Conservation (phyloP, 331 rosid genomes). For the Quercus tomentella region DNA sequence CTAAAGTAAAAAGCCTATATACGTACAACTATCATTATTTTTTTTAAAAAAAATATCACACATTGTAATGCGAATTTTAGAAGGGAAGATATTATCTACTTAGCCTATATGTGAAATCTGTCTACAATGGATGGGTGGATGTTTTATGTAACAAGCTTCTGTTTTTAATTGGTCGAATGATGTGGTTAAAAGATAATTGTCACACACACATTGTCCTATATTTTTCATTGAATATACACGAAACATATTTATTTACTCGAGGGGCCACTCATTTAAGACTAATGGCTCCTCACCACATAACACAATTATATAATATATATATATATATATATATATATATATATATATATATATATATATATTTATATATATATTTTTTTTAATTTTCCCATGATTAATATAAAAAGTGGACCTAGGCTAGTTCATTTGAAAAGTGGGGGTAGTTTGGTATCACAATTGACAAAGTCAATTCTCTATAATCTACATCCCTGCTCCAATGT, state of each 20-base stretch:
- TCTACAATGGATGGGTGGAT: too few relatives aligned
- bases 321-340: not conserved
- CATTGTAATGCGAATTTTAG: too few relatives aligned
- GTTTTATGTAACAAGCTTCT: too few relatives aligned
- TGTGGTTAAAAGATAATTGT: not conserved
- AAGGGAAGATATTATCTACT: too few relatives aligned
- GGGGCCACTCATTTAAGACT: not conserved
- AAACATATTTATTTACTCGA: not conserved
- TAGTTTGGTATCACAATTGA: not conserved
- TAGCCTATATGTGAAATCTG: too few relatives aligned
- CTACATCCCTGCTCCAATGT: not conserved
- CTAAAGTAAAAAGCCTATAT: not conserved
- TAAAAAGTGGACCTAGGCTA: not conserved
- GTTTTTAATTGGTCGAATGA: not conserved
- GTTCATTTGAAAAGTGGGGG: not conserved
- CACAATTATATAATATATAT: not conserved
- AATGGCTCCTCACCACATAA: not conserved
- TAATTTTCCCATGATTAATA: not conserved
- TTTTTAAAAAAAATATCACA: too few relatives aligned
- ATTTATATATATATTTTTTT: not conserved
- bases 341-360: not conserved
- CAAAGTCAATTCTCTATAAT: not conserved
- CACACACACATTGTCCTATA: not conserved
- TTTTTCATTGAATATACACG: not conserved
- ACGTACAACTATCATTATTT: not conserved